These are phyloP conservation scores for Ganoderma multipileum DNA, from an alignment of 1,284 basidiomycete genomes.

Conservation along the genomic window DNA sequence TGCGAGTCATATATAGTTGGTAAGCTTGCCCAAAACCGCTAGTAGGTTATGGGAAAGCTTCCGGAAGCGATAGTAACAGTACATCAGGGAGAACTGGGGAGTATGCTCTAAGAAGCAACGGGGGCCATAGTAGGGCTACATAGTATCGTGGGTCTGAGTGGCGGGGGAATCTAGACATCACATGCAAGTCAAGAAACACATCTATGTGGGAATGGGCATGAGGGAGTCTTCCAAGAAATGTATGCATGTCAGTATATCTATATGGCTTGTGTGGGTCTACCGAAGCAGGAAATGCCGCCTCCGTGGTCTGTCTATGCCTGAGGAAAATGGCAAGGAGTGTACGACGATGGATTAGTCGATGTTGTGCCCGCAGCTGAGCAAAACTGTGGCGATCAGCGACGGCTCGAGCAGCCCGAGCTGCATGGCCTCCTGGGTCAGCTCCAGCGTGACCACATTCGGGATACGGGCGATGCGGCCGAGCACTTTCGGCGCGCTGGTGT, in stretches of 20 bases:
- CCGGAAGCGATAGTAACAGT: not conserved
- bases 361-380: slow-evolving; percentile 44
- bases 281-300: not conserved
- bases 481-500: slow-evolving; percentile 38
- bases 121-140: not conserved
- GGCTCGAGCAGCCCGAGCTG: slow-evolving; percentile 42
- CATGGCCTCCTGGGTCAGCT: slow-evolving; percentile 43
- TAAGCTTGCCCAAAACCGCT: not conserved
- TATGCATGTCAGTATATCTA: not conserved
- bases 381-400: slow-evolving; percentile 44
- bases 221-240: slow-evolving; percentile 4
- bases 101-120: not conserved
- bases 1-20: not conserved
- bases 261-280: not conserved
- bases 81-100: not conserved
- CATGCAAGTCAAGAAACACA: not conserved
- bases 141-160: not conserved
- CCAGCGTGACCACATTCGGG: slow-evolving; percentile 39
- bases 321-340: not conserved
- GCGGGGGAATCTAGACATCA: not conserved
- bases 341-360: slow-evolving; percentile 38
- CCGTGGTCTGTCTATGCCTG: not conserved
- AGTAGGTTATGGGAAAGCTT: not conserved
- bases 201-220: not conserved
- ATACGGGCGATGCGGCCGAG: slow-evolving; percentile 40